These are phyloP conservation scores for Tulasnella sp. DNA, from an alignment of 768 basidiomycete genomes.

Conservation along the genomic window DNA sequence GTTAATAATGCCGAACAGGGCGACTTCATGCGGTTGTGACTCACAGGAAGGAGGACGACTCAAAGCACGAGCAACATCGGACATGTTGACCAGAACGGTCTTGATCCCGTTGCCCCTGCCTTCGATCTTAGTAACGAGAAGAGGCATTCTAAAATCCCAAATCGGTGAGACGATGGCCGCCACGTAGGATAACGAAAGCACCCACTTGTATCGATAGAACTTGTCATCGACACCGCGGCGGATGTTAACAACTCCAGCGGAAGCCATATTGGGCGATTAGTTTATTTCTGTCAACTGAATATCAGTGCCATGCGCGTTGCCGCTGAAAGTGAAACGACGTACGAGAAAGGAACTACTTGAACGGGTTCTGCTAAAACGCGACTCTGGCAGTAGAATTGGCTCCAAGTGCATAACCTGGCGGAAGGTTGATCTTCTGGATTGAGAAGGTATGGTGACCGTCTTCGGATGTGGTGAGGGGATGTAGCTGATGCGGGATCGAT, in stretches of 20 bases:
- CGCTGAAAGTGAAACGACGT: neutral
- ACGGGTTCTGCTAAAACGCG: slow-evolving; percentile 7
- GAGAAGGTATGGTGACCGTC: slow-evolving; percentile 3
- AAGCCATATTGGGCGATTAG: slow-evolving; percentile 65
- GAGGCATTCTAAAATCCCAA: slow-evolving; percentile 67
- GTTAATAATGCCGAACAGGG: neutral
- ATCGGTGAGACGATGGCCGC: neutral
- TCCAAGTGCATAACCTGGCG: slow-evolving; percentile 21
- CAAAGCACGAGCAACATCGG: slow-evolving; percentile 91
- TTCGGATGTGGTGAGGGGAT: neutral
- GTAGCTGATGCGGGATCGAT: neutral
- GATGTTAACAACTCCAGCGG: slow-evolving; percentile 74
- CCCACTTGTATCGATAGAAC: slow-evolving; percentile 74
- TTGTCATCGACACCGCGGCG: slow-evolving; percentile 93
- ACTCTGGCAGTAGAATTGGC: slow-evolving; percentile 11
- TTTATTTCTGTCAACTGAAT: slow-evolving; percentile 9
- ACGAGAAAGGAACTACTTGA: slow-evolving; percentile 16
- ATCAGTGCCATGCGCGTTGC: neutral
- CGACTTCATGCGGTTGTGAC: slow-evolving; percentile 10
- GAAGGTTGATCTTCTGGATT: neutral
- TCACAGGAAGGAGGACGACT: slow-evolving; percentile 77
- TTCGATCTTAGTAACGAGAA: slow-evolving; percentile 92
- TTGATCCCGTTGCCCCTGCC: slow-evolving; percentile 99
- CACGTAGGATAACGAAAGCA: neutral
- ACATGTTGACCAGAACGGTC: slow-evolving; percentile 98